These are phyloP conservation scores for Backusella tuberculispora DNA, from an alignment of 192 early-diverging fungal species.

Conservation along the genomic window DNA sequence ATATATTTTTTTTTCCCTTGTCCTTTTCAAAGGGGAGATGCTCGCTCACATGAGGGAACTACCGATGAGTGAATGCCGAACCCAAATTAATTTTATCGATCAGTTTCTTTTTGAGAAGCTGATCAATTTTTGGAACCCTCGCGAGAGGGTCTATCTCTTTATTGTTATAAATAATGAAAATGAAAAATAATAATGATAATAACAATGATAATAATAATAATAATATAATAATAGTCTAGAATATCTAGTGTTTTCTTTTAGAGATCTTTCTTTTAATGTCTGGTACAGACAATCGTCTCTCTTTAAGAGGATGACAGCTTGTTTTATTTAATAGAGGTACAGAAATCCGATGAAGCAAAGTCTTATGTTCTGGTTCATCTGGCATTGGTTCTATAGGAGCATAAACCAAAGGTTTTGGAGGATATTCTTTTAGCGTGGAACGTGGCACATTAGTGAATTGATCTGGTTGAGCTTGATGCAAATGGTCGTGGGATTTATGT, in stretches of 20 bases:
- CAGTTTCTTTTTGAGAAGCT: constrained; percentile 9
- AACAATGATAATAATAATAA: background rate
- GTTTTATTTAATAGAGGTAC: background rate
- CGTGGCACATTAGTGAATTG: background rate
- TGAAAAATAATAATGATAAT: constrained; percentile 1
- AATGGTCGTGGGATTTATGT: constrained; percentile 22
- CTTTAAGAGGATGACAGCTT: background rate
- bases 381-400: constrained; percentile 26
- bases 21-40: constrained; percentile 28
- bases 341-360: constrained; percentile 20
- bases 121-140: constrained; percentile 26
- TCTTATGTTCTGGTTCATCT: background rate
- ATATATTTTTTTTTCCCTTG: constrained; percentile 10
- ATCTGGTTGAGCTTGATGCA: constrained; percentile 5
- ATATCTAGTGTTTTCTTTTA: background rate
- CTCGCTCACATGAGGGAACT: constrained; percentile 24
- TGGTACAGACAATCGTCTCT: background rate
- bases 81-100: constrained; percentile 1
- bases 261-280: background rate
- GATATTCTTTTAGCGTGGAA: constrained; percentile 29
- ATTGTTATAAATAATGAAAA: constrained; percentile 12
- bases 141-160: constrained; percentile 8
- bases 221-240: too few relatives aligned
- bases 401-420: constrained; percentile 35
- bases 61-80: constrained; percentile 30